Percentiles rank a stretch among this genome's conserved stretches.
phyloP scores from a whole-genome alignment of 163 green algal species.

The Scenedesmus sp. region DNA sequence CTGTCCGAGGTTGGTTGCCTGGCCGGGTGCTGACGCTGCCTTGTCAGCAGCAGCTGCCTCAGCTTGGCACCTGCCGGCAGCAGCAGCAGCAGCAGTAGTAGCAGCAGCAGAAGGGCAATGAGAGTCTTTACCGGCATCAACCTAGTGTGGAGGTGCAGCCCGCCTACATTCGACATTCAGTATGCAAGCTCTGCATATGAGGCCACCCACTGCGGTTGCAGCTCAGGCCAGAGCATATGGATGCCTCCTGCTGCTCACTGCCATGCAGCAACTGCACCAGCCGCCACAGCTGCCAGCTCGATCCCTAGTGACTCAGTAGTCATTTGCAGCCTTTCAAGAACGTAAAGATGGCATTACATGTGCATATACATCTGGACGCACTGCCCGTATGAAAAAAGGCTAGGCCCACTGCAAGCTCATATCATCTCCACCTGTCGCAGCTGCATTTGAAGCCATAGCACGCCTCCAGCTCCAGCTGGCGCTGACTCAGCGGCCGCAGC shows the following conservation, averaged over 20 bases:
- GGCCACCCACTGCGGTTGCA: not conserved
- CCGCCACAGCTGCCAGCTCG: no score
- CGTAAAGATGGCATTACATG: not conserved
- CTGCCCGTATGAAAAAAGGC: no score
- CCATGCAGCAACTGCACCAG: no score
- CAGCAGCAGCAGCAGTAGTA: not conserved
- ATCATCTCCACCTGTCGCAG: slow-evolving; percentile 12
- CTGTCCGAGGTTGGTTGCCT: not conserved
- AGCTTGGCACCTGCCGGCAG: not conserved
- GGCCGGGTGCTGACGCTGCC: not conserved
- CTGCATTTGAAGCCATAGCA: slow-evolving; percentile 44
- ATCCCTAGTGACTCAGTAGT: no score
- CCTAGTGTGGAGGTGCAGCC: no score
- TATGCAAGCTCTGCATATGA: not conserved
- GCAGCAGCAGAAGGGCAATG: not conserved
- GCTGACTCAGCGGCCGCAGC: slow-evolving; percentile 41
- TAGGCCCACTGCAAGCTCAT: no score
- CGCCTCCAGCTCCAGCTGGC: slow-evolving; percentile 29
- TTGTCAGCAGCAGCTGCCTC: not conserved
- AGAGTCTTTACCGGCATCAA: not conserved
- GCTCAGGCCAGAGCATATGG: no score
- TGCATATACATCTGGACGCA: no score
- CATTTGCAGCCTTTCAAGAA: not conserved
- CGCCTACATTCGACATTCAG: no score
- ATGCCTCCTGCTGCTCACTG: no score